phyloP scores from a whole-genome alignment of 2,329 filamentous ascomycete species.

The Aureobasidium sp. region DNA sequence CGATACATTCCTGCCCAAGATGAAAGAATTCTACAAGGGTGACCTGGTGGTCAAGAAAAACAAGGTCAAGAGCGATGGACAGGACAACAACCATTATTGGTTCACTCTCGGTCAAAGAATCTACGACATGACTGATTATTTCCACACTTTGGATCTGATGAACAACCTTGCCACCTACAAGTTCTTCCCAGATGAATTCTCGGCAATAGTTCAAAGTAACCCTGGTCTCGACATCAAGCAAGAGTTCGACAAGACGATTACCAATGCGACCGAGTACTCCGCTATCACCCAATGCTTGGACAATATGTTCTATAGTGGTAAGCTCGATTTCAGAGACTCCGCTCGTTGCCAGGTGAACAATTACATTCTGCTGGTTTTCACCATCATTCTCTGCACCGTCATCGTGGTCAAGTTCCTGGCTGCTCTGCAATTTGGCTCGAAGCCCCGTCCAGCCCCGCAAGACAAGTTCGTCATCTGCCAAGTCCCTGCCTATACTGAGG shows the following conservation, averaged over 20 bases:
- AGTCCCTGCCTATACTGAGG: conserved; percentile 95
- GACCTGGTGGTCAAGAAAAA: conserved; percentile 63
- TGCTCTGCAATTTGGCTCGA: conserved; percentile 86
- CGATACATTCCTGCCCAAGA: conserved; percentile 63
- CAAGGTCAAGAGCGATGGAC: conserved; percentile 56
- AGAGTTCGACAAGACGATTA: conserved; percentile 44
- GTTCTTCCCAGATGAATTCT: conserved; percentile 64
- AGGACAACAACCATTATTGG: conserved; percentile 64
- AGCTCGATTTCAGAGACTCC: conserved; percentile 72
- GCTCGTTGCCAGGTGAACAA: conserved; percentile 79
- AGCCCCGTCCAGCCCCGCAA: conserved; percentile 78
- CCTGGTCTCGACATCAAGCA: conserved; percentile 71
- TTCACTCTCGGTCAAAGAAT: conserved; percentile 66
- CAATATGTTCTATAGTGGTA: conserved; percentile 74
- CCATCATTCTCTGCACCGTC: conserved; percentile 71
- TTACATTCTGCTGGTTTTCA: conserved; percentile 80
- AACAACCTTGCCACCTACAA: conserved; percentile 51
- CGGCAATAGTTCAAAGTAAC: conserved; percentile 61
- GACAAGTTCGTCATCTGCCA: conserved; percentile 99
- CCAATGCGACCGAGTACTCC: conserved; percentile 29
- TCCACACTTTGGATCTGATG: conserved; percentile 58
- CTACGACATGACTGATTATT: conserved; percentile 90
- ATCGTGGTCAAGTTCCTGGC: conserved; percentile 85
- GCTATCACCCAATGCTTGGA: conserved; percentile 72
- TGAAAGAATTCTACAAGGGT: conserved; percentile 81